These are phyloP conservation scores for Aspergillus luchuensis DNA, from an alignment of 2,329 filamentous ascomycete species.

Conservation along the genomic window DNA sequence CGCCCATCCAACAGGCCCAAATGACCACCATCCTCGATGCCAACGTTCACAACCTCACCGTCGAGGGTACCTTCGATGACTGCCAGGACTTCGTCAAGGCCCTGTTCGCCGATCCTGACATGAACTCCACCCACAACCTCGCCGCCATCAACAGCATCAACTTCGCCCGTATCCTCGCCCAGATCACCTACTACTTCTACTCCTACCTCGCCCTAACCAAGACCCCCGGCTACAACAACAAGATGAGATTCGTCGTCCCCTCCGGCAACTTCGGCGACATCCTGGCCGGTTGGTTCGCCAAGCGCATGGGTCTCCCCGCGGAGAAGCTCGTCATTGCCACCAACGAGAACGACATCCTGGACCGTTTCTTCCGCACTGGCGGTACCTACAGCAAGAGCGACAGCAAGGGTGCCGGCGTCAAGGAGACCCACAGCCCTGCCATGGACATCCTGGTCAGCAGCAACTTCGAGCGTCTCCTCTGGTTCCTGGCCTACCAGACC, in stretches of 20 bases:
- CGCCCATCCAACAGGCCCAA: slow-evolving; percentile 90
- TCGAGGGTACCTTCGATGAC: slow-evolving; percentile 91
- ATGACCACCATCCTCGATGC: slow-evolving; percentile 92
- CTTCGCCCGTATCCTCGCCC: slow-evolving; percentile 90
- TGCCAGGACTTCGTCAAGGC: slow-evolving; percentile 97
- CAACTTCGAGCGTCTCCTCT: slow-evolving; percentile 94
- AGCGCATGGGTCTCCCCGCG: slow-evolving; percentile 81
- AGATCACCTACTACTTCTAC: slow-evolving; percentile 97
- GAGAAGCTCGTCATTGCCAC: slow-evolving; percentile 91
- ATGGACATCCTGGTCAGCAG: slow-evolving; percentile 98
- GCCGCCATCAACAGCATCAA: slow-evolving; percentile 97
- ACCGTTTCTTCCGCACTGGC: slow-evolving; percentile 87
- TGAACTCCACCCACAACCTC: slow-evolving; percentile 79
- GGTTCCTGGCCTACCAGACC: slow-evolving; percentile 80
- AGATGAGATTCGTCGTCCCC: slow-evolving; percentile 81
- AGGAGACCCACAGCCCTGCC: slow-evolving; percentile 88
- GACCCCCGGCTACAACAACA: slow-evolving; percentile 58
- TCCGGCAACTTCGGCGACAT: slow-evolving; percentile 98
- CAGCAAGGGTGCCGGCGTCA: slow-evolving; percentile 66
- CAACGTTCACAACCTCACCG: slow-evolving; percentile 90
- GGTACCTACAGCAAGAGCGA: slow-evolving; percentile 84
- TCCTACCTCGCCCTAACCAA: slow-evolving; percentile 81
- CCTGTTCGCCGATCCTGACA: slow-evolving; percentile 81
- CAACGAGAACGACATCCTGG: slow-evolving; percentile 95
- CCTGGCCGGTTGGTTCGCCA: slow-evolving; percentile 83